A percentile compares a stretch with the other conserved stretches of the same genome.
Conservation (phyloP, 2,329 filamentous ascomycete genomes). For the Simplicillium sp. region DNA sequence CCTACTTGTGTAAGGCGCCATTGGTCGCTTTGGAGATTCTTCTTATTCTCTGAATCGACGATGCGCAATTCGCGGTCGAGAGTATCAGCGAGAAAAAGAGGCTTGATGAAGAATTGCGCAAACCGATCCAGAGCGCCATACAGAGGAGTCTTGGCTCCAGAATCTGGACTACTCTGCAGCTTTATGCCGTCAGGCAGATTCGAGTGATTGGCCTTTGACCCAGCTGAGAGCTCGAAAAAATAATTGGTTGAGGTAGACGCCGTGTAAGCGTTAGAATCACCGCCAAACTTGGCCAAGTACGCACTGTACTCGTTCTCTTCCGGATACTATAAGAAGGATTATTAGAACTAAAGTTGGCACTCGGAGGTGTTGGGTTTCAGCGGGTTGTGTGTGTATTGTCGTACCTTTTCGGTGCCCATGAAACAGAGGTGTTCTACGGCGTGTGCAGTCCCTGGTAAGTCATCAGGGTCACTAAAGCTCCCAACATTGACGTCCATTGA, state of each 20-base stretch:
- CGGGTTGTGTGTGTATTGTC: too few relatives aligned
- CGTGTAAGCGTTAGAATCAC: slow-evolving; percentile 91
- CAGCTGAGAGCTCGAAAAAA: slow-evolving; percentile 89
- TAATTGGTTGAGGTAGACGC: slow-evolving; percentile 92
- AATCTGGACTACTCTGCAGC: too few relatives aligned
- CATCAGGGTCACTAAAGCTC: slow-evolving; percentile 83
- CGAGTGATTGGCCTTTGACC: slow-evolving; percentile 52
- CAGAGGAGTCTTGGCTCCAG: slow-evolving; percentile 49
- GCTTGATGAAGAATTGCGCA: slow-evolving; percentile 86
- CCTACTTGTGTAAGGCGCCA: slow-evolving; percentile 88
- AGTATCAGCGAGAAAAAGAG: slow-evolving; percentile 75
- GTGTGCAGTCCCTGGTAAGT: slow-evolving; percentile 92
- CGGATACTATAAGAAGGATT: too few relatives aligned
- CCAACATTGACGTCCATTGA: slow-evolving; percentile 94
- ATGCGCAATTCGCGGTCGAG: slow-evolving; percentile 80
- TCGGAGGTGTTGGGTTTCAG: too few relatives aligned
- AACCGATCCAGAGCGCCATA: slow-evolving; percentile 83
- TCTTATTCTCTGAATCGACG: slow-evolving; percentile 95
- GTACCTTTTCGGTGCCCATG: slow-evolving; percentile 7
- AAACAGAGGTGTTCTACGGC: slow-evolving; percentile 65
- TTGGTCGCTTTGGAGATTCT: slow-evolving; percentile 84
- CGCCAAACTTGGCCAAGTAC: slow-evolving; percentile 83
- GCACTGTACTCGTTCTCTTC: slow-evolving; percentile 92
- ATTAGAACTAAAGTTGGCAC: too few relatives aligned
- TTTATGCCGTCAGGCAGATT: too few relatives aligned